Evolutionary conservation across 768 basidiomycete species (phyloP).

Genomic region (Tylopilus felleus): DNA sequence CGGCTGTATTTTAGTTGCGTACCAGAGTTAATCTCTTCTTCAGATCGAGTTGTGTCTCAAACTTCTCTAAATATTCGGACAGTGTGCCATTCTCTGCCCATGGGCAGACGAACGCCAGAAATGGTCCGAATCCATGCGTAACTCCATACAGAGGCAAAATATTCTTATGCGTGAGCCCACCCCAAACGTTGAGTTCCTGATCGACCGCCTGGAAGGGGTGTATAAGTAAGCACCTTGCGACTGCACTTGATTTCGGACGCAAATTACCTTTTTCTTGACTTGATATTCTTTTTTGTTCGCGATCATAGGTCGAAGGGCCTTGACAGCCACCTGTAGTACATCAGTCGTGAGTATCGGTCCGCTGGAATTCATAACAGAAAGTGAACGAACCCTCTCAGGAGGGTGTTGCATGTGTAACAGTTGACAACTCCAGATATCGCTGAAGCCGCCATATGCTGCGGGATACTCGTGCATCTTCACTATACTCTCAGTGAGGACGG

Average conservation of each 20-base stretch:
- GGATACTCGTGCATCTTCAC: slow-evolving; percentile 18
- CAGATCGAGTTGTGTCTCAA: slow-evolving; percentile 6
- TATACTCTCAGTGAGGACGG: slow-evolving; percentile 17
- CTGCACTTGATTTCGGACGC: neutral
- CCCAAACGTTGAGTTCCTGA: slow-evolving; percentile 33
- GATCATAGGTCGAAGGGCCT: slow-evolving; percentile 17
- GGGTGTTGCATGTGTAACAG: neutral
- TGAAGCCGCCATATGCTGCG: slow-evolving; percentile 28
- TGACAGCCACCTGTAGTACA: slow-evolving; percentile 25
- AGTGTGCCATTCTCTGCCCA: slow-evolving; percentile 34
- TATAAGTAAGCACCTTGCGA: slow-evolving; percentile 6
- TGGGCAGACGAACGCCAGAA: slow-evolving; percentile 33
- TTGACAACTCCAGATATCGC: slow-evolving; percentile 28
- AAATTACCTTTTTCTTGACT: slow-evolving; percentile 17
- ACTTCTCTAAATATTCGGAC: slow-evolving; percentile 27
- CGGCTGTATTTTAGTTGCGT: neutral
- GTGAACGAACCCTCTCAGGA: slow-evolving; percentile 12
- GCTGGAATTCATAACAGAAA: neutral
- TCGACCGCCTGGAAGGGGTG: slow-evolving; percentile 18
- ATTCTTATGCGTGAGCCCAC: slow-evolving; percentile 27
- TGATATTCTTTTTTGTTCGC: neutral
- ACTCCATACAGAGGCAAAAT: slow-evolving; percentile 31
- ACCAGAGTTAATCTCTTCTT: slow-evolving; percentile 18
- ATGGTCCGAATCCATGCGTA: slow-evolving; percentile 23
- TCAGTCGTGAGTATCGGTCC: neutral